Percentiles rank a stretch among this genome's conserved stretches.
Evolutionary conservation across 495 filamentous ascomycete genomes (phyloP).

Genomic region (Chlorociboria aeruginascens): DNA sequence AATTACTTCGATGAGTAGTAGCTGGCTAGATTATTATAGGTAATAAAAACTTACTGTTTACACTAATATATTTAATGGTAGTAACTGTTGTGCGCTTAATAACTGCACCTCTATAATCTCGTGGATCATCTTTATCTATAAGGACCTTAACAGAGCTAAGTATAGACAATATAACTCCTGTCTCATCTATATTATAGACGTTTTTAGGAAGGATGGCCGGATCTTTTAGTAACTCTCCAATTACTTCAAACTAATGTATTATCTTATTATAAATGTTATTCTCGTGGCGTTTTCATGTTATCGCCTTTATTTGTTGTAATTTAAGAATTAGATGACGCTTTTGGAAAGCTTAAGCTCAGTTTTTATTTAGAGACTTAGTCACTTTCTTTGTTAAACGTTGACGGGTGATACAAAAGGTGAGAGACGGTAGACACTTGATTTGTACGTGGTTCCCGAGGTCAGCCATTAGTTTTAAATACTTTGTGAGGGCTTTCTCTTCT

Average conservation of each 20-base stretch:
- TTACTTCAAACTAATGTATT: too few relatives aligned
- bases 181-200: slow-evolving; percentile 22
- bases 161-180: slow-evolving; percentile 24
- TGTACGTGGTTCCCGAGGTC: neutral
- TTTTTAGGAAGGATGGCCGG: slow-evolving; percentile 12
- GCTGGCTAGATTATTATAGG: slow-evolving; percentile 26
- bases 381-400: neutral
- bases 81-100: slow-evolving; percentile 12
- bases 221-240: slow-evolving; percentile 16
- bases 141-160: slow-evolving; percentile 25
- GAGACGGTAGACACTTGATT: too few relatives aligned
- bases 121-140: slow-evolving; percentile 21
- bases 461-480: neutral
- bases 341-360: neutral
- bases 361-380: neutral
- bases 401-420: too few relatives aligned
- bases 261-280: slow-evolving; percentile 28
- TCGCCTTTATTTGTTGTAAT: neutral
- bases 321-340: neutral
- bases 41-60: neutral
- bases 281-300: neutral
- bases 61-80: neutral
- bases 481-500: neutral
- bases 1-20: slow-evolving; percentile 10
- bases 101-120: slow-evolving; percentile 20